phyloP scores from a whole-genome alignment of 2,329 filamentous ascomycete species.

The Bipolaris victoriae region DNA sequence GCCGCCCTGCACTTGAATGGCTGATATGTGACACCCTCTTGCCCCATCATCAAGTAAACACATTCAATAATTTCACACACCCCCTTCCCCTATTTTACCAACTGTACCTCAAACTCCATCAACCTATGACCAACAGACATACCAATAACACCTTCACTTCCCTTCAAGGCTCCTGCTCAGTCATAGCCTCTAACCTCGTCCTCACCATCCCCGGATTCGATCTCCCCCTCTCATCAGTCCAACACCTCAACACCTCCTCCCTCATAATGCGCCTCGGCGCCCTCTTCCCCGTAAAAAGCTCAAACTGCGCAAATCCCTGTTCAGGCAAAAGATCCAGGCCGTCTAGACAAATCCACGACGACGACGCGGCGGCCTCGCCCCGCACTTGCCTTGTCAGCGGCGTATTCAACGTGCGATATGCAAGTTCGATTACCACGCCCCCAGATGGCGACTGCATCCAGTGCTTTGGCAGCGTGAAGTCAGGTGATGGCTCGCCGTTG shows the following conservation, averaged over 20 bases:
- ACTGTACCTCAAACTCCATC: too few species aligned
- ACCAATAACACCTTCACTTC: not conserved
- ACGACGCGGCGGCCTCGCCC: conserved; percentile 56
- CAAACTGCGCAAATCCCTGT: conserved; percentile 80
- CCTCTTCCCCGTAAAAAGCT: conserved; percentile 76
- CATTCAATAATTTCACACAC: too few species aligned
- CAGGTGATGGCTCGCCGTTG: conserved; percentile 66
- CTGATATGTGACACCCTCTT: not conserved
- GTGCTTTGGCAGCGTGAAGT: conserved; percentile 70
- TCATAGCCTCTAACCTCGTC: conserved; percentile 38
- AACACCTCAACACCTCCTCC: conserved; percentile 59
- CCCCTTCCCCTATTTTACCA: too few species aligned
- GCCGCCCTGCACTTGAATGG: not conserved
- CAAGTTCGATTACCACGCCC: conserved; percentile 75
- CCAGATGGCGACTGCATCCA: conserved; percentile 77
- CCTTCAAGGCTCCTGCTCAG: conserved; percentile 38
- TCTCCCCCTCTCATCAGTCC: conserved; percentile 37
- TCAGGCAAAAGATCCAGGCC: conserved; percentile 77
- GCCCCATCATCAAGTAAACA: too few species aligned
- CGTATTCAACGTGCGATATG: conserved; percentile 74
- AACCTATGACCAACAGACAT: too few species aligned
- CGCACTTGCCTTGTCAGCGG: conserved; percentile 72
- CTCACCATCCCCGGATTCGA: conserved; percentile 36
- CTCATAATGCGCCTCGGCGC: conserved; percentile 75
- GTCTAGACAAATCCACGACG: conserved; percentile 76